phyloP scores from a whole-genome alignment of 2,329 filamentous ascomycete genomes.

The Colletotrichum acutatum region DNA sequence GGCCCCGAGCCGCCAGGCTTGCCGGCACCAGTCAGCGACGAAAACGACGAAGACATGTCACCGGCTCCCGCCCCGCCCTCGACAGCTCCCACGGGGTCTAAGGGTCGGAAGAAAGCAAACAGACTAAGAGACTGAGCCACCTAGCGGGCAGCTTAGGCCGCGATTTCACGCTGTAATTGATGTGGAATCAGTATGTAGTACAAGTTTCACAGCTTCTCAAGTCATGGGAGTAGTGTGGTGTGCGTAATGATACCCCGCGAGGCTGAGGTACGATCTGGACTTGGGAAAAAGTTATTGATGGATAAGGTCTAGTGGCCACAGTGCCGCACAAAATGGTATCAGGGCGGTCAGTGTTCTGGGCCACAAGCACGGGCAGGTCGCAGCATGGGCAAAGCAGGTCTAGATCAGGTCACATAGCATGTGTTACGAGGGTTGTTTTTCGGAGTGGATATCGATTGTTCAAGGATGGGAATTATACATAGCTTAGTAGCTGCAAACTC shows the following conservation, averaged over 20 bases:
- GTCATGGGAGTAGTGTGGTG: background rate
- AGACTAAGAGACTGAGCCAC: background rate
- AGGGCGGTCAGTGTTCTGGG: background rate
- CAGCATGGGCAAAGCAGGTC: background rate
- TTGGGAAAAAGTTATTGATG: background rate
- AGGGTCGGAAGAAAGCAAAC: no score
- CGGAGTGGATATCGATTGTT: background rate
- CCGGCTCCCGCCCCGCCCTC: no score
- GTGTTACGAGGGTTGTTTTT: background rate
- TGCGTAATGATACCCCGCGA: background rate
- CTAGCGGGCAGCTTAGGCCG: background rate
- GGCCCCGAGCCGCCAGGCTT: constrained; percentile 14
- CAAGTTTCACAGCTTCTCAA: background rate
- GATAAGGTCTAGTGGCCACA: background rate
- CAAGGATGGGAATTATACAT: background rate
- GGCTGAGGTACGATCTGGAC: background rate
- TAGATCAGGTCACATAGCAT: background rate
- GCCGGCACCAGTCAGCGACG: no score
- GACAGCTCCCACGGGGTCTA: no score
- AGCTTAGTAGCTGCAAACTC: background rate
- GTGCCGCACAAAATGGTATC: background rate
- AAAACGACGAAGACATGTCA: no score
- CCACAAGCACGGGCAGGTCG: background rate
- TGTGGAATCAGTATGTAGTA: background rate
- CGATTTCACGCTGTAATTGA: background rate